phyloP scores from a whole-genome alignment of 2,329 filamentous ascomycete species.

The Ramularia endophylla region DNA sequence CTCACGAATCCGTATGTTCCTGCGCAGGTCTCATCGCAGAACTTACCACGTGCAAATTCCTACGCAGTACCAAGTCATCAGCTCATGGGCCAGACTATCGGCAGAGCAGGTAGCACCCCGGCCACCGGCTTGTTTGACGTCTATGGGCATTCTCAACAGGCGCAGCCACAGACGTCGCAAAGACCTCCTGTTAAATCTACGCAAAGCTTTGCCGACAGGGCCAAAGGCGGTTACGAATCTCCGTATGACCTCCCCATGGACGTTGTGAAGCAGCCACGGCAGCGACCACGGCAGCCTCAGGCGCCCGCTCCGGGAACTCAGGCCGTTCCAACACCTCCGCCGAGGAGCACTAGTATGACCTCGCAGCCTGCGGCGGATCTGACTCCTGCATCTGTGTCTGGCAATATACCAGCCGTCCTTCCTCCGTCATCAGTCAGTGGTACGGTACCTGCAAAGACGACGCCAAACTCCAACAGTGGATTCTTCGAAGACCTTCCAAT shows the following conservation, averaged over 20 bases:
- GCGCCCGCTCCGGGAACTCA: constrained; percentile 29
- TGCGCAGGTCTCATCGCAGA: constrained; percentile 7
- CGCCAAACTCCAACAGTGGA: constrained; percentile 30
- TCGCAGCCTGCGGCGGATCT: constrained; percentile 15
- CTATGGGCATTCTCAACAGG: constrained; percentile 19
- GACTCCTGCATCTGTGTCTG: constrained; percentile 38
- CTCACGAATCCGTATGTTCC: constrained; percentile 13
- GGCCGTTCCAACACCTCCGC: constrained; percentile 42
- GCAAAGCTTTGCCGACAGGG: constrained; percentile 83
- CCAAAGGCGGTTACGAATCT: constrained; percentile 87
- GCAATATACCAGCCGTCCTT: constrained; percentile 17
- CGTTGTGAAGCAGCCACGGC: constrained; percentile 65
- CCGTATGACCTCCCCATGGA: constrained; percentile 95
- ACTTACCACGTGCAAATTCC: constrained; percentile 9
- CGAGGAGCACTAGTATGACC: constrained; percentile 53
- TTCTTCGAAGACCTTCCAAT: constrained; percentile 47
- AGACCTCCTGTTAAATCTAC: constrained; percentile 45
- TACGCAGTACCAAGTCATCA: constrained; percentile 19
- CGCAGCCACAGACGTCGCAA: constrained; percentile 28
- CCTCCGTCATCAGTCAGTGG: constrained; percentile 11
- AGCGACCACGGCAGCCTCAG: constrained; percentile 35
- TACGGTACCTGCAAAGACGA: constrained; percentile 14
- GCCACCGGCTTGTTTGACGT: constrained; percentile 29
- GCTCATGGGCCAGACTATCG: constrained; percentile 18
- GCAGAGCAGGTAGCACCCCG: constrained; percentile 28